A percentile compares a stretch with the other conserved stretches of the same genome.
Conservation (phyloP, 2,329 filamentous ascomycete species). For the Colletotrichum cereale region DNA sequence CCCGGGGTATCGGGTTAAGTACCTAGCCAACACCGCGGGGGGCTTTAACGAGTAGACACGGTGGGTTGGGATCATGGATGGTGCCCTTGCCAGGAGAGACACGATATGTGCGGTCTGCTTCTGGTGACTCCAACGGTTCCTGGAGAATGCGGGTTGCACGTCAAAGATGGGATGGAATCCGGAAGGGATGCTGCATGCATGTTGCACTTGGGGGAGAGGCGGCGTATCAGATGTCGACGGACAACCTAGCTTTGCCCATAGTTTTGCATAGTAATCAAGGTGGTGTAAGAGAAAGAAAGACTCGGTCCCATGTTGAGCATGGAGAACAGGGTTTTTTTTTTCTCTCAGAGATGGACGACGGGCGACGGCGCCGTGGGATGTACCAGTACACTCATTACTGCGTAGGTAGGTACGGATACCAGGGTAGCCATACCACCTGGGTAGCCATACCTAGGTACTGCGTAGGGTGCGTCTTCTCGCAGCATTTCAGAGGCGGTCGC, state of each 20-base stretch:
- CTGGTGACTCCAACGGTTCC: neutral
- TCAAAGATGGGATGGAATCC: neutral
- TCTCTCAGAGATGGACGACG: neutral
- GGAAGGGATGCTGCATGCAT: slow-evolving; percentile 11
- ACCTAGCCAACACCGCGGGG: slow-evolving; percentile 11
- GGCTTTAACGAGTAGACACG: neutral
- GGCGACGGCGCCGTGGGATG: neutral
- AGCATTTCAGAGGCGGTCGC: slow-evolving; percentile 8
- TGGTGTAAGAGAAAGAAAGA: neutral
- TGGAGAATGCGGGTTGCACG: neutral
- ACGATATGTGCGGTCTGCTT: neutral
- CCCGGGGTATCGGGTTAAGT: slow-evolving; percentile 33
- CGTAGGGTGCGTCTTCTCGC: slow-evolving; percentile 4
- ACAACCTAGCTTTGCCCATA: neutral
- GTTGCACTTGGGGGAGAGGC: neutral
- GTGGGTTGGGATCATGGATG: slow-evolving; percentile 23
- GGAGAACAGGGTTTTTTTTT: neutral
- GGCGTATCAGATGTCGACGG: neutral
- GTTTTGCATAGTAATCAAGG: neutral
- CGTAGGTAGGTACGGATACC: no score
- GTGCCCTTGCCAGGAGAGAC: neutral
- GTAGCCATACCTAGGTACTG: no score
- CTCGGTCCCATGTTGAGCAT: neutral
- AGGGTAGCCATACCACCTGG: no score
- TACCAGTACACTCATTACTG: no score